Evolutionary conservation across 495 filamentous ascomycete species (phyloP), one percentile per base, ranked within the genome.

Genomic region (Trypethelium eluteriae): DNA sequence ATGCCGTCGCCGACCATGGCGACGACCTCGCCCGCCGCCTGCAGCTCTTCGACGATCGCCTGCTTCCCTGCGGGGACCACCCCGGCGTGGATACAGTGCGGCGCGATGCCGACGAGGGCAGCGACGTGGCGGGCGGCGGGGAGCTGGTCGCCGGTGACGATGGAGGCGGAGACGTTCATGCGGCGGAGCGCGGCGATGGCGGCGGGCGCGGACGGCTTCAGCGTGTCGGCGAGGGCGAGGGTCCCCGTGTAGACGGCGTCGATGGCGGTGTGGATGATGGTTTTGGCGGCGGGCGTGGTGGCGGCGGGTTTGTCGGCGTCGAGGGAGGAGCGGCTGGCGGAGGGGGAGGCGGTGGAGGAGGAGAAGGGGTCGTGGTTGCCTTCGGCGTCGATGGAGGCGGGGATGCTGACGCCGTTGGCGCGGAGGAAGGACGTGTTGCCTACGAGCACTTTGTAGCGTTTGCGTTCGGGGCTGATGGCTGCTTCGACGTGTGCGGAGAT

Each of bases 1-100:
- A 99, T 97, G 46, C 94, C 94, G 74, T 99, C 94, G 63, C 94
- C 94, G 34, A 98, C 94, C 94, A 99, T 98, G 70, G 91, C 94
- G 34, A 99, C 90, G 63, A 87, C 80, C 56, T 88, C 83, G 67
- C 92, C 91, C 2, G 76, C 69, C 0, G 79, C 80, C 77, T 97
- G 89, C 44, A 97, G 82, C 56, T 85, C 75, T 18, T 85, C 83
- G 75, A 99, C 84, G 72, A 98, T 95, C 36, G 80, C 79, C 68
- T 92, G 91, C 69, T 99, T 99, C 70, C 94, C 86, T 50, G 89
- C 88, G 1, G 94, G 94, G 6, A 90, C 89, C 39, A 92, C 88
- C 16, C 88, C 88, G 44, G 94, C 91, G 74, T 88, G 86, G 38
- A 98, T 87, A 69, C 91, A 82, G 12, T 85, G 81, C 1, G 78